Evolutionary conservation across 2,329 filamentous ascomycete genomes (phyloP).

Genomic region (Keithomyces neogunnii): DNA sequence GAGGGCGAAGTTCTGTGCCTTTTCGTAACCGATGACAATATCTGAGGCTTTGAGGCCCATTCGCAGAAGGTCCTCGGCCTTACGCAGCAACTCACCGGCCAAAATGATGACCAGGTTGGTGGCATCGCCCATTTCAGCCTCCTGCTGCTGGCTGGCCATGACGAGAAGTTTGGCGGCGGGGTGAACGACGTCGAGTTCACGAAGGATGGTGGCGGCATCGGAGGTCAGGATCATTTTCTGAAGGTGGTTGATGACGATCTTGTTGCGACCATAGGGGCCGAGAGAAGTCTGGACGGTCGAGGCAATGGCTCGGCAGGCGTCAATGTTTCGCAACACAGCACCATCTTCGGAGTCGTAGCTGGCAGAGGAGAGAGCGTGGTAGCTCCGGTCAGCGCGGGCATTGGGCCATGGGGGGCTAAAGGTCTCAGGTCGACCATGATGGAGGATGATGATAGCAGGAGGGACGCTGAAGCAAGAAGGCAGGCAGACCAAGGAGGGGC

Average conservation of each 20-base stretch:
- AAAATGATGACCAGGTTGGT: constrained; percentile 96
- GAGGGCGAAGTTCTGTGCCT: constrained; percentile 81
- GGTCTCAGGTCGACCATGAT: no score
- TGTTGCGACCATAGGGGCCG: constrained; percentile 96
- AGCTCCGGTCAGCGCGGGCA: not conserved
- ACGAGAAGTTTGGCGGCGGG: constrained; percentile 95
- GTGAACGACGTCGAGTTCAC: constrained; percentile 96
- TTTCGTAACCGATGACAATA: constrained; percentile 92
- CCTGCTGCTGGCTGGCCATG: constrained; percentile 98
- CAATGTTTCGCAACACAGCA: constrained; percentile 95
- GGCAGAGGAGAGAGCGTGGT: constrained; percentile 21
- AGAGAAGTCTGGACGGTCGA: constrained; percentile 95
- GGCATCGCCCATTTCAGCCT: constrained; percentile 97
- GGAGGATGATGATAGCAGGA: not conserved
- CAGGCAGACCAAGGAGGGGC: constrained; percentile 13
- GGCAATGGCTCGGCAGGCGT: constrained; percentile 92
- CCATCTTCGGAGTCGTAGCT: constrained; percentile 99
- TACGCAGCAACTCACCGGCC: constrained; percentile 89
- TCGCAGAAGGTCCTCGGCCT: constrained; percentile 90
- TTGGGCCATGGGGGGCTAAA: not conserved
- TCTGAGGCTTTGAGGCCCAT: constrained; percentile 99
- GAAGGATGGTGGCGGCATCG: constrained; percentile 92
- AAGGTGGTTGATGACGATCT: constrained; percentile 99
- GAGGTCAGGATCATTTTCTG: constrained; percentile 99
- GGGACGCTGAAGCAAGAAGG: constrained; percentile 5